phyloP scores from a whole-genome alignment of 2,329 filamentous ascomycete genomes.

The Trichophyton schoenleinii region DNA sequence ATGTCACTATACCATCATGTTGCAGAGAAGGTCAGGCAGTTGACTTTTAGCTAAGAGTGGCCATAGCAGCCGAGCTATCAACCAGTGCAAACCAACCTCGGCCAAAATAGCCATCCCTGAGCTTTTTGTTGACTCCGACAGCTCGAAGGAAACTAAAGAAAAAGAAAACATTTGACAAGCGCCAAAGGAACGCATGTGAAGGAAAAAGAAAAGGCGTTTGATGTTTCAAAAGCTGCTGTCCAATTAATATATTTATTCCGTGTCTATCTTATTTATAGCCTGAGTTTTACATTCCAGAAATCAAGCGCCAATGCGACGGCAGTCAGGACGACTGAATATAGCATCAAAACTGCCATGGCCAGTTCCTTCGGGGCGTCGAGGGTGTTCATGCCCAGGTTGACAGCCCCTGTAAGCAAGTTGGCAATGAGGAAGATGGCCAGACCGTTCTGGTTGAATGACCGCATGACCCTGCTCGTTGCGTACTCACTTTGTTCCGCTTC shows the following conservation, averaged over 20 bases:
- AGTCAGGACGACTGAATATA: slow-evolving; percentile 57
- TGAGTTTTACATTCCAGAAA: slow-evolving; percentile 24
- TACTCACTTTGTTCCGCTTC: slow-evolving; percentile 53
- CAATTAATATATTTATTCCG: background rate
- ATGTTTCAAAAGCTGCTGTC: background rate
- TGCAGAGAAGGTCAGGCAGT: too few species aligned
- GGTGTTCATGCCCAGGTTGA: slow-evolving; percentile 80
- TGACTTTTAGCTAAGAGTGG: too few species aligned
- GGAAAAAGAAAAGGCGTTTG: background rate
- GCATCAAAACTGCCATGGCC: slow-evolving; percentile 63
- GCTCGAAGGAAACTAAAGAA: background rate
- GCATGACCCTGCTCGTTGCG: slow-evolving; percentile 69
- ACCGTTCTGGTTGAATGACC: slow-evolving; percentile 79
- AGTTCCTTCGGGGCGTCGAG: slow-evolving; percentile 52
- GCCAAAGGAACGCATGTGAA: background rate
- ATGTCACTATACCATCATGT: too few species aligned
- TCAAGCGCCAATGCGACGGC: slow-evolving; percentile 44
- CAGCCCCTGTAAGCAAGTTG: slow-evolving; percentile 75
- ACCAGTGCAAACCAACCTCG: background rate
- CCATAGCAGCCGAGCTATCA: background rate
- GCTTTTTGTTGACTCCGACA: background rate
- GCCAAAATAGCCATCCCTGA: background rate
- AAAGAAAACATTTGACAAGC: background rate
- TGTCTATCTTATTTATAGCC: slow-evolving; percentile 11
- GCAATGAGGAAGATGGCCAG: slow-evolving; percentile 73